Percentiles rank a stretch among this genome's conserved stretches.
These are phyloP conservation scores for Podochytrium sp. DNA, from an alignment of 192 early-diverging fungal genomes.

Conservation along the genomic window DNA sequence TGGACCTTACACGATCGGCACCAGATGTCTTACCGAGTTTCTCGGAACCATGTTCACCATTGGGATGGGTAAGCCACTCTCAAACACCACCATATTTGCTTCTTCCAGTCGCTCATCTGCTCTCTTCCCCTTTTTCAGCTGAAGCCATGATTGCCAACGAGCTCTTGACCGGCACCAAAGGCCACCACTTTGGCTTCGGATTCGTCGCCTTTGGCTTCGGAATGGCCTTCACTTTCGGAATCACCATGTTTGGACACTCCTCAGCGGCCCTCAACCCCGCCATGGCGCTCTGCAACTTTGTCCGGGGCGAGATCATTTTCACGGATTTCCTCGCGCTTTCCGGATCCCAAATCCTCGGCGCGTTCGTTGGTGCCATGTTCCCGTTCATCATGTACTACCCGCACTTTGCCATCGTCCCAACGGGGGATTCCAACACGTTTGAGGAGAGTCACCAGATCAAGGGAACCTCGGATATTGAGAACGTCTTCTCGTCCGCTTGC, in stretches of 20 bases:
- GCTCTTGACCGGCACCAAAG: conserved; percentile 35
- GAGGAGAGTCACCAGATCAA: too few relatives aligned
- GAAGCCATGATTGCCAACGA: conserved; percentile 35
- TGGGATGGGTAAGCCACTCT: conserved; percentile 9
- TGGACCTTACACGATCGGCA: conserved; percentile 27
- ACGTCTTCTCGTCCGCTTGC: too few relatives aligned
- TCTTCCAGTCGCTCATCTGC: neutral
- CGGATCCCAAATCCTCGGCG: conserved; percentile 32
- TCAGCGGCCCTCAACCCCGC: conserved; percentile 41
- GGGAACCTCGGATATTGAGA: too few relatives aligned
- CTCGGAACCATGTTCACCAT: conserved; percentile 30
- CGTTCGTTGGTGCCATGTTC: conserved; percentile 17
- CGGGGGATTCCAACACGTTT: too few relatives aligned
- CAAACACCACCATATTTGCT: neutral
- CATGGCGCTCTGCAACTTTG: conserved; percentile 26
- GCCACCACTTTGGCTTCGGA: conserved; percentile 37
- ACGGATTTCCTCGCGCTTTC: conserved; percentile 31
- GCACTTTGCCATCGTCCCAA: conserved; percentile 32
- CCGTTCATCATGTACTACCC: conserved; percentile 36
- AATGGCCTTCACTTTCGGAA: conserved; percentile 31
- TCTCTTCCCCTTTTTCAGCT: conserved; percentile 3
- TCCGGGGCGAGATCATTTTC: conserved; percentile 7
- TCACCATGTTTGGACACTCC: conserved; percentile 34
- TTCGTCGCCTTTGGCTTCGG: conserved; percentile 32
- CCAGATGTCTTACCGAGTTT: conserved; percentile 32